Evolutionary conservation across 345 rosid species (phyloP), one percentile per base, ranked within the genome.

Genomic region (Arabis hirsuta): DNA sequence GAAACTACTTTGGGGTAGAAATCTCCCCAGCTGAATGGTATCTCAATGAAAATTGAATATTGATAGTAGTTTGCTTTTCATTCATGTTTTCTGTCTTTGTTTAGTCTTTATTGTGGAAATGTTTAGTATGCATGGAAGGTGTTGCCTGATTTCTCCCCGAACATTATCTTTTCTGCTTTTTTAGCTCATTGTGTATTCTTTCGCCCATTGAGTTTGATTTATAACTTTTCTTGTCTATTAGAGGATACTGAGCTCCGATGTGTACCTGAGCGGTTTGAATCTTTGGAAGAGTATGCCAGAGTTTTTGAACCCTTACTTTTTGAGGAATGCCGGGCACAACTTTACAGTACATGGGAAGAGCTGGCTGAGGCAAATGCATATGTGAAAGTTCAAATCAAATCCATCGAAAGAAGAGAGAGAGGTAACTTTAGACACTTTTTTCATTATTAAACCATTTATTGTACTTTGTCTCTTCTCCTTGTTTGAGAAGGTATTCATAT

Each of bases 321-420:
- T 73, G 99, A 95, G 84, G 99, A 95, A 76, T 95, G 99, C 65
- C 97, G 99, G 65, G 99, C 99, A 34, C 98, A 95, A 63, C 90
- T 95, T 69, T 87, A 91, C 77, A 85, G 97, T 83, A 78, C 97
- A 13, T 95, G 96, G 99, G 99, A 95, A 82, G 97, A 95, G 80
- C 63, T 82, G 74, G 66, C 83, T 24, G 99, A 95, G 83, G 81
- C 94, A 58, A 93, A 90, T 63, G 69, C 86, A 9, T 90, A 84
- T 70, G 69, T 85, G 73, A 80, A 80, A 76, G 97, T 95, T 73
- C 87, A 94, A 56, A 76, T 95, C 70, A 91, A 86, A 79, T 86
- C n/a, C 75, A 76, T 90, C 52, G 98, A 90, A 73, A 83, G 96
- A 80, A 88, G 99, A 71, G 99, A 96, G 83, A 87, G 99, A 88